Evolutionary conservation across 495 filamentous ascomycete species (phyloP), one percentile per base, ranked within the genome.

Genomic region (Barbatosphaeria neglecta): DNA sequence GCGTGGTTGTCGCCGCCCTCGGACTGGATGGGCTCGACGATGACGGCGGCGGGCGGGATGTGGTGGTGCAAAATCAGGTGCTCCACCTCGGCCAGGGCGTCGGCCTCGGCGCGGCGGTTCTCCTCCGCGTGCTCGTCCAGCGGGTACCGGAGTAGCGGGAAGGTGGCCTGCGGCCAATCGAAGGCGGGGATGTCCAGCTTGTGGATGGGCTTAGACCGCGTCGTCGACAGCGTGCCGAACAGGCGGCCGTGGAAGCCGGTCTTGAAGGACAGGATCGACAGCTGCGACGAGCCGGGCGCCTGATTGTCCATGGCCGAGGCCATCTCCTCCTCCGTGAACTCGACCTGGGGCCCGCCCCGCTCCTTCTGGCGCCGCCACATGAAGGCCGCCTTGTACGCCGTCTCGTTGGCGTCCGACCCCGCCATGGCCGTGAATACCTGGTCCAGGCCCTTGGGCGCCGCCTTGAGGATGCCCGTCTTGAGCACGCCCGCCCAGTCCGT

Each of bases 1-100:
- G 92, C 92, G 69, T 98, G 92, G 78, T 98, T 97, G 75, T 98
- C 92, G 55, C 92, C 92, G 55, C 92, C 92, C 67, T 98, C 92
- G 58, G 87, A 95, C 72, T 98, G 92, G 65, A 98, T 90, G 48
- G 92, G 92, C 72, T 98, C 92, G 49, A 97, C 75, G 45, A 98
- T 68, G 33, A 96, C 80, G 51, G 93, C 92, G 40, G 82, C 84
- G 6, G 90, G 86, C n/a, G 93, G 90, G 50, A 82, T 71, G 71
- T 83, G 88, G 71, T 77, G 89, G 52, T 78, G 84, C 53, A 77
- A 78, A 68, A 98, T 86, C 17, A 95, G 71, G 37, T 80, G 74
- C 76, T 98, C 93, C 41, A 87, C 83, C 59, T 97, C 89, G 45
- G 83, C 80, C 47, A 98, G 81, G 55, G 89, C 87, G 52, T 85